Evolutionary conservation across 2,329 filamentous ascomycete genomes (phyloP), one percentile per base, ranked within the genome.

Genomic region (Talaromyces albobiverticillius): DNA sequence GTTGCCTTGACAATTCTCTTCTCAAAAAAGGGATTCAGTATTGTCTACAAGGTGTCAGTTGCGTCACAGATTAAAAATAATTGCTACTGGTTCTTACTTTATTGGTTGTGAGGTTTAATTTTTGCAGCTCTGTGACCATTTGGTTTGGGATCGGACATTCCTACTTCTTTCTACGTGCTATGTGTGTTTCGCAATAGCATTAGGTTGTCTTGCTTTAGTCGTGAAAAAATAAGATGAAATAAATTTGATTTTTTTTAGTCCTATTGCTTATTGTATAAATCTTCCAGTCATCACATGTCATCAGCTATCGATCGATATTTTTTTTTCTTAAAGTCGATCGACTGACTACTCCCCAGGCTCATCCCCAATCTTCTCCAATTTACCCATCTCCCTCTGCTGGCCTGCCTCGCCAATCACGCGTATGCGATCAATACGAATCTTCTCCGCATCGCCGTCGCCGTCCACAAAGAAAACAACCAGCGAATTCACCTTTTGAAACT

Each of bases 401-500:
- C 94, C 93, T 14, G 85, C 83, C 72, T 97, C 93, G 26, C 94
- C 94, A 66, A 97, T 86, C 53, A 97, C 78, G 40, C 76, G 68
- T 51, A 79, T 59, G 11, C 77, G 64, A 57, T 79, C 77, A 36
- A 99, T 72, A 54, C 94, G 85, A 55, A 94, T 87, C 77, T 89
- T 92, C 69, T 97, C 92, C 41, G 86, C 83, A 49, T 90, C 87
- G 16, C 86, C 86, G 52, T 93, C 89, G 2, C 91, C 92, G 68
- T 95, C 87, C 51, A 89, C 88, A 31, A 99, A 86, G 70, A 96
- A 99, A 10, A 99, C 64, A 16, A 95, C 87, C 63, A 99, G 68
- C 58, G 86, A 94, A 56, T 85, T 88, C 51, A 96, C 88, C 67
- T 91, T 95, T 76, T 97, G 94, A 79, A 97, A 99, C 76, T 96